Evolutionary conservation across 2,329 filamentous ascomycete genomes (phyloP).

Genomic region (Apiospora pterosperma): DNA sequence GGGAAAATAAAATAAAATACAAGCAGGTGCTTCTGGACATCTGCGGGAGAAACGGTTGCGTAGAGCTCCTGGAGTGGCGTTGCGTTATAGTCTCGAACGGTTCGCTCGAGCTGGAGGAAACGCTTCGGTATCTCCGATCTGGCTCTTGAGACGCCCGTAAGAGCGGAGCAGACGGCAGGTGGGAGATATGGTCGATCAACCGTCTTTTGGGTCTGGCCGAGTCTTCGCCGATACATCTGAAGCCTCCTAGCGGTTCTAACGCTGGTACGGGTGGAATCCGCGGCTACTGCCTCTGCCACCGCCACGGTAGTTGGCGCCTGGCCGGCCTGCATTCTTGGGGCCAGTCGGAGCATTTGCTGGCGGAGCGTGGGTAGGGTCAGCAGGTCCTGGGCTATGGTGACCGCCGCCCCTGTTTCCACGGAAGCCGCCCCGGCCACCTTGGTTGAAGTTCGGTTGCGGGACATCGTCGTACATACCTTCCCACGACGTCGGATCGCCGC

Average conservation of each 20-base stretch:
- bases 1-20: not conserved
- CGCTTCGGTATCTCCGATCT: not conserved
- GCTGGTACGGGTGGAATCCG: constrained; percentile 74
- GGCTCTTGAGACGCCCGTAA: not conserved
- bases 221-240: not conserved
- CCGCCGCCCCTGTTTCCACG: constrained; percentile 33
- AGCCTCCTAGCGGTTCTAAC: not conserved
- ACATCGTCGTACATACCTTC: constrained; percentile 98
- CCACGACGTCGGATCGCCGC: constrained; percentile 78
- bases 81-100: not conserved
- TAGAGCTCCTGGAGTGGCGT: not conserved
- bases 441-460: constrained; percentile 69
- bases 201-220: not conserved
- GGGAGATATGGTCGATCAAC: not conserved
- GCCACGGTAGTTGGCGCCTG: constrained; percentile 89
- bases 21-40: not conserved
- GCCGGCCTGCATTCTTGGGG: constrained; percentile 89
- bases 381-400: constrained; percentile 35
- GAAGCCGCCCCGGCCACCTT: constrained; percentile 40
- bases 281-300: constrained; percentile 74
- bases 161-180: not conserved
- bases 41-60: not conserved
- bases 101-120: not conserved
- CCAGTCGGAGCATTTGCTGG: constrained; percentile 88
- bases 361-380: constrained; percentile 55